Conservation (phyloP, 306 rosid species). For the Cicer bijugum region DNA sequence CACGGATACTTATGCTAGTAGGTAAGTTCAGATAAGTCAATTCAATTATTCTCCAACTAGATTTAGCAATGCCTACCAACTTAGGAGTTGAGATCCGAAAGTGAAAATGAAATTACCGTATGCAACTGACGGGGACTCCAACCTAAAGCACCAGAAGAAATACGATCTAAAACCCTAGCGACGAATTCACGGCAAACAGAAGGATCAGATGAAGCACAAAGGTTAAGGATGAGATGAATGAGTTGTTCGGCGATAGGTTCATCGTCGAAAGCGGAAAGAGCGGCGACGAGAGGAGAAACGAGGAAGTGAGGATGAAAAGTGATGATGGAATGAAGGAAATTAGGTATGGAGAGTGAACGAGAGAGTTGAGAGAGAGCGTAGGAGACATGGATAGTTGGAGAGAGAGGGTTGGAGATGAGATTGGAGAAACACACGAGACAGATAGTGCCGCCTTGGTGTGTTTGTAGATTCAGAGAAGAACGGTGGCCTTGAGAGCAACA, state of each 20-base stretch:
- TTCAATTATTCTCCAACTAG: background rate
- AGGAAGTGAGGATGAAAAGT: conserved; percentile 78
- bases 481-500: conserved; percentile 82
- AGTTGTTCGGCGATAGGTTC: conserved; percentile 64
- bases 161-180: conserved; percentile 57
- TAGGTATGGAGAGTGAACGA: conserved; percentile 68
- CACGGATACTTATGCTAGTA: too few species aligned
- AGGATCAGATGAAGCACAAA: conserved; percentile 48
- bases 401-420: conserved; percentile 71
- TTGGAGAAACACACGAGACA: conserved; percentile 89
- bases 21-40: too few species aligned
- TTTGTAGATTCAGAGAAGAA: conserved; percentile 66
- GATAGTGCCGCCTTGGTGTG: conserved; percentile 72
- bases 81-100: background rate
- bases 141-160: conserved; percentile 64
- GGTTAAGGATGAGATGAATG: conserved; percentile 54
- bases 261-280: conserved; percentile 77
- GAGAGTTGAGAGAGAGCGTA: conserved; percentile 88
- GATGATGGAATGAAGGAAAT: conserved; percentile 64
- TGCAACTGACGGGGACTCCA: conserved; percentile 80
- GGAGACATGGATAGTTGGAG: conserved; percentile 87
- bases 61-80: background rate
- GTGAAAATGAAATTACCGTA: conserved; percentile 47
- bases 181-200: conserved; percentile 58
- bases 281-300: conserved; percentile 67